Evolutionary conservation across 2,329 filamentous ascomycete genomes (phyloP).

Genomic region (Penicillium sp.): DNA sequence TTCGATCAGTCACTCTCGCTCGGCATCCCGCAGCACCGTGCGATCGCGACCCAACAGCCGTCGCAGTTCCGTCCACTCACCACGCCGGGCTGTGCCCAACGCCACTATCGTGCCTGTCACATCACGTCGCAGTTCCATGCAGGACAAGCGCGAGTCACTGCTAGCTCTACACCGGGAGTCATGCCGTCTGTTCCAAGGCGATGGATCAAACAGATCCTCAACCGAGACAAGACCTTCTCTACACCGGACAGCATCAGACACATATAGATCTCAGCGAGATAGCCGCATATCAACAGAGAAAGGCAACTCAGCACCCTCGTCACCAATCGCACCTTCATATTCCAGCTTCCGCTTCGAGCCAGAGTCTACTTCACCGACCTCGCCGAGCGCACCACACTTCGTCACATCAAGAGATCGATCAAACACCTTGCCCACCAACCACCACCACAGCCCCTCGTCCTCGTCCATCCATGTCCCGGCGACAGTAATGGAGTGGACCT

Average conservation of each 20-base stretch:
- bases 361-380: slow-evolving; percentile 2
- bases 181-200: slow-evolving; percentile 41
- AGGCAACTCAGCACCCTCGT: slow-evolving; percentile 20
- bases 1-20: slow-evolving; percentile 30
- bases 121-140: slow-evolving; percentile 18
- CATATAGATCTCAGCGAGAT: slow-evolving; percentile 11
- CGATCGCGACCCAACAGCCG: slow-evolving; percentile 31
- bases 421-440: slow-evolving; percentile 18
- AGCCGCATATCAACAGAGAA: slow-evolving; percentile 17
- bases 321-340: slow-evolving; percentile 17
- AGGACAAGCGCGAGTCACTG: slow-evolving; percentile 36
- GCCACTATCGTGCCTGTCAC: slow-evolving; percentile 29
- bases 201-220: slow-evolving; percentile 7
- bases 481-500: slow-evolving; percentile 51
- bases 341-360: slow-evolving; percentile 17
- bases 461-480: slow-evolving; percentile 31
- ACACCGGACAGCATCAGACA: slow-evolving; percentile 11
- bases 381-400: slow-evolving; percentile 3
- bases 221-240: slow-evolving; percentile 2
- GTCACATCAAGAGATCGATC: slow-evolving; percentile 15
- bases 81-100: slow-evolving; percentile 28
- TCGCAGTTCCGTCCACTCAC: slow-evolving; percentile 32
- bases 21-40: slow-evolving; percentile 37
- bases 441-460: slow-evolving; percentile 24
- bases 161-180: slow-evolving; percentile 43